Evolutionary conservation across 2,329 filamentous ascomycete genomes (phyloP), one percentile per base, ranked within the genome.

Genomic region (Hypoxylon sp.): DNA sequence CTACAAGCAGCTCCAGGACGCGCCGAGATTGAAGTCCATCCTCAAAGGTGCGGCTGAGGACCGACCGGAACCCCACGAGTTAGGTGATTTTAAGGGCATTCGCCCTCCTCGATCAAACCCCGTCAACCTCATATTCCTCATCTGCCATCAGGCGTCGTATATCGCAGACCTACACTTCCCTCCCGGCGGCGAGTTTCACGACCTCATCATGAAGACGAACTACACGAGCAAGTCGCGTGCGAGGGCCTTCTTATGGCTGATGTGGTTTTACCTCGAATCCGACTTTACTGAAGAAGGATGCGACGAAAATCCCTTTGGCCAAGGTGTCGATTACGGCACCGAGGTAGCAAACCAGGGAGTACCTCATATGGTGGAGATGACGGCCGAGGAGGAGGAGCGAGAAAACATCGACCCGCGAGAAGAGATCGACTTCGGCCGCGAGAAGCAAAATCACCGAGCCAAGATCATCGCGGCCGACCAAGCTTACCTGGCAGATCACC

Each of bases 231-330:
- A 81, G 65, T 96, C 91, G 60, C 86, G 95, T 62, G 93, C 95
- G 1, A 87, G 80, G 40, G 94, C 94, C 0, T 99, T 99, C 67
- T 78, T 99, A 17, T 99, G 95, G 95, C 80, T 99, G 62, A 96
- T 99, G 87, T 99, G 95, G 95, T 97, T 95, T 81, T 98, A 99
- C 71, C 83, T 99, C 15, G 95, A 99, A 73, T 97, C 93, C 23
- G 92, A 97, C 72, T 98, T 97, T 67, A 91, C 91, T 0, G 87
- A 89, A 67, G 91, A 97, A 69, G 92, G 91, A 53, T 94, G 92
- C 40, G 83, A 91, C 43, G 88, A 91, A 67, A 99, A 99, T 69
- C 95, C 95, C 0, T 99, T 97, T 68, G 95, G 95, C 0, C 73
- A 80, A 9, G 87, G 86, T 10, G 84, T 89, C 2, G 86, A 88